Conservation (phyloP, 1,284 basidiomycete species). For the Naganishia liquefaciens region DNA sequence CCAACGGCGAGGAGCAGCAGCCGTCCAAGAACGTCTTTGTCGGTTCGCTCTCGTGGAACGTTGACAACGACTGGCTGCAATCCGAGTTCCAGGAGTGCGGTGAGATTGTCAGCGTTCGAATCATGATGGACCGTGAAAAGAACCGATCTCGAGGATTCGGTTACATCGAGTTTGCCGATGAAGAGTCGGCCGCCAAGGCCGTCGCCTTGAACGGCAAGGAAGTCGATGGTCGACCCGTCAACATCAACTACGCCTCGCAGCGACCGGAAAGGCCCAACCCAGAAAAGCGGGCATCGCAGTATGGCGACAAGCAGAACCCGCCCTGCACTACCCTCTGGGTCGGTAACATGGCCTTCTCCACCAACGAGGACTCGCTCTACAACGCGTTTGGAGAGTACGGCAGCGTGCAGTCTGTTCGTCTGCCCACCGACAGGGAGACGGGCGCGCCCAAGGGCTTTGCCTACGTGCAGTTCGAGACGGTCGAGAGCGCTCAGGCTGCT, state of each 20-base stretch:
- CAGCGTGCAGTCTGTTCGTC: constrained; percentile 80
- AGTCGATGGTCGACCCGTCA: constrained; percentile 86
- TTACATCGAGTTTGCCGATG: constrained; percentile 80
- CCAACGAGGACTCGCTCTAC: constrained; percentile 85
- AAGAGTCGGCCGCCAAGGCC: constrained; percentile 72
- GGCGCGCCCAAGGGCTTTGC: constrained; percentile 93
- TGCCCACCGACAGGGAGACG: constrained; percentile 91
- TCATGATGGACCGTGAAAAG: constrained; percentile 86
- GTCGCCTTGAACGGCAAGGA: constrained; percentile 75
- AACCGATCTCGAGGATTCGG: constrained; percentile 90
- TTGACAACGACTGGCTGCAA: constrained; percentile 94
- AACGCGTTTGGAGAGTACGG: constrained; percentile 88
- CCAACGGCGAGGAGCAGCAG: constrained; percentile 53
- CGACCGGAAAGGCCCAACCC: constrained; percentile 60
- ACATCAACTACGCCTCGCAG: constrained; percentile 76
- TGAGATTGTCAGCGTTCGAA: constrained; percentile 80
- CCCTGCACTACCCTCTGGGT: constrained; percentile 82
- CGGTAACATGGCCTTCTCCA: constrained; percentile 82
- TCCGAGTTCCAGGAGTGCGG: constrained; percentile 88
- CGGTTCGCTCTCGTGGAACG: constrained; percentile 92
- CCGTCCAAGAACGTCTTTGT: constrained; percentile 79
- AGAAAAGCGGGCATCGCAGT: constrained; percentile 74
- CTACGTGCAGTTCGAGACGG: constrained; percentile 88
- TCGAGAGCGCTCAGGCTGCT: constrained; percentile 80
- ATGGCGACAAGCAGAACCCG: constrained; percentile 69